Evolutionary conservation across 2,329 filamentous ascomycete genomes (phyloP), one percentile per base, ranked within the genome.

Genomic region (Harringtonia lauricola): DNA sequence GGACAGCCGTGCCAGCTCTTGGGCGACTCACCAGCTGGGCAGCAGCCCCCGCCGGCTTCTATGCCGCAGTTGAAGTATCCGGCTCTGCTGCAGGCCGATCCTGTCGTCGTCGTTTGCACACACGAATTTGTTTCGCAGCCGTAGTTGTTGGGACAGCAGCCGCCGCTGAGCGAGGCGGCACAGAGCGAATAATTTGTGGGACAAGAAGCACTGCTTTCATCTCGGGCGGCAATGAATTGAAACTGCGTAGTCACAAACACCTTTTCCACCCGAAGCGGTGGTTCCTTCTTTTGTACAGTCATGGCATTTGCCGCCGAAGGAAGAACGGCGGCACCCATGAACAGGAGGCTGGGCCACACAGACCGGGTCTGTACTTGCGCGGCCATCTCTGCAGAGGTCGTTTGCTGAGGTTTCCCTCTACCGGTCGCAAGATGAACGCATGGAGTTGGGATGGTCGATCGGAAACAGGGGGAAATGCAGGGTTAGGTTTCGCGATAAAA

Each of bases 81-180:
- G 4, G 52, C 48, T 5, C 4, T 39, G 28, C 45, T 61, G 51
- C 50, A 59, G 41, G 55, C 67, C 3, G 65, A 62, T 7, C 62
- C 60, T 13, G 66, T 61, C 13, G 61, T 64, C 0, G 67, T 69
- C 13, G 66, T 66, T 35, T 47, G 40, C 51, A 64, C 65, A 47
- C 71, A 74, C 30, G 66, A 68, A 29, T 66, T 59, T 36, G 58
- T 60, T 3, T 59, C 69, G 54, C 73, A 77, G 4, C 59, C 58
- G 51, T 72, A 76, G 33, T 61, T 55, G 5, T 63, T 54, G 1
- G 71, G 70, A 46, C 70, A 74, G 45, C 70, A 73, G 29, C 64
- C 66, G 29, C 70, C 70, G 18, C 56, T 53, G n/a, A 67, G 43
- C 10, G 61, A 62, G 4, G 56, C 51, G 6, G 66, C 57, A 39